Percentiles rank a stretch among this genome's conserved stretches.
phyloP scores from a whole-genome alignment of 495 filamentous ascomycete genomes.

The Hypoxylon fuscum region DNA sequence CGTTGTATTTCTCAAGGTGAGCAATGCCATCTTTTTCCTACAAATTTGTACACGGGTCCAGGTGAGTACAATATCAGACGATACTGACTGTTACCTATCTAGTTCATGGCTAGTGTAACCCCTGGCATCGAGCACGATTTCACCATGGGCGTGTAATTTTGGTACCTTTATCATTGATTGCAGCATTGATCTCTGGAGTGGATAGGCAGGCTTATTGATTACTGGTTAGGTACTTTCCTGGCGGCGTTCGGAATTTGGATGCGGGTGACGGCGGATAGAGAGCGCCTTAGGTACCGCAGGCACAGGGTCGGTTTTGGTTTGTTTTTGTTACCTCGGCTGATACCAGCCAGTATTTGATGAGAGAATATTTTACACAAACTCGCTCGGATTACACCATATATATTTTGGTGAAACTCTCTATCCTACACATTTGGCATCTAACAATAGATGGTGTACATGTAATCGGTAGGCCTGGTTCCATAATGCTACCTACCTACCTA shows the following conservation, averaged over 20 bases:
- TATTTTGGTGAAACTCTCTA: no score
- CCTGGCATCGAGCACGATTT: slow-evolving; percentile 98
- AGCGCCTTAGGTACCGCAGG: no score
- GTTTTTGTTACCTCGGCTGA: slow-evolving; percentile 18
- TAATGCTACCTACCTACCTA: no score
- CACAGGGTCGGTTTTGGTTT: slow-evolving; percentile 27
- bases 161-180: no score
- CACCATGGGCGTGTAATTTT: slow-evolving; percentile 90
- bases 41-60: neutral
- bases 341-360: slow-evolving; percentile 20
- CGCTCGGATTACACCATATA: neutral
- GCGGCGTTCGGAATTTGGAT: slow-evolving; percentile 33
- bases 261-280: slow-evolving; percentile 10
- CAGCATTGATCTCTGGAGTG: slow-evolving; percentile 11
- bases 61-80: neutral
- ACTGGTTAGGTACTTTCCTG: slow-evolving; percentile 1
- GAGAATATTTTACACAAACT: neutral
- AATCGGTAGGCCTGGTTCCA: no score
- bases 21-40: slow-evolving; percentile 10
- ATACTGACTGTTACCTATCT: slow-evolving; percentile 29
- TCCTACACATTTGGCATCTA: no score
- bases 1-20: slow-evolving; percentile 89
- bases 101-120: slow-evolving; percentile 96
- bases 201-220: slow-evolving; percentile 7
- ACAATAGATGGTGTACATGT: no score